Evolutionary conservation across 2,329 filamentous ascomycete species (phyloP).

Genomic region (Helotiales sp.): DNA sequence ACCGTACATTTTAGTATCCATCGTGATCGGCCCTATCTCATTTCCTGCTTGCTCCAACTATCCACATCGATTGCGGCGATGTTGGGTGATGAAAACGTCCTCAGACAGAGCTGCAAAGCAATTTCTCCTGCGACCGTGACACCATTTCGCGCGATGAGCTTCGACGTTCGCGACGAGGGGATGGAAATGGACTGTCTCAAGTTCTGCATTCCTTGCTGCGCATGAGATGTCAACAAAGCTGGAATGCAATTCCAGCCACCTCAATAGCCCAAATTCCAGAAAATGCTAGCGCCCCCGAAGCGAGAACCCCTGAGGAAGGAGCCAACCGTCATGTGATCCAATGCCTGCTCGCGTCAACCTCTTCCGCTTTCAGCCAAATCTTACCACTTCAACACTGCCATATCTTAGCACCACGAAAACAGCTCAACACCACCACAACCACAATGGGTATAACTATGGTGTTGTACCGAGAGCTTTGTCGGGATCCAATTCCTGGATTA

Average conservation of each 20-base stretch:
- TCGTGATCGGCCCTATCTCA: not conserved
- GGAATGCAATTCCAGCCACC: conserved; percentile 11
- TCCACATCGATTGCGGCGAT: not conserved
- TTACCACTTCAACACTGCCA: not conserved
- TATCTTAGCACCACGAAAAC: not conserved
- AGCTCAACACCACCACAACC: not conserved
- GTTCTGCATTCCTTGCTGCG: conserved; percentile 7
- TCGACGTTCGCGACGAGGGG: conserved; percentile 7
- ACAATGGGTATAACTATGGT: not conserved
- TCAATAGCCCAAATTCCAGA: not conserved
- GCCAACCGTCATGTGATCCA: not conserved
- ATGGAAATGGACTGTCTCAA: conserved; percentile 2
- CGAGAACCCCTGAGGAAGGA: not conserved
- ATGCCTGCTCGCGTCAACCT: not conserved
- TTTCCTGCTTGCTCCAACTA: not conserved
- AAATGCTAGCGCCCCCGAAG: not conserved
- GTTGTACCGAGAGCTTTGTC: not conserved
- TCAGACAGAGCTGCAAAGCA: not conserved
- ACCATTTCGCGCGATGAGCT: not conserved
- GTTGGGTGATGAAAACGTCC: not conserved
- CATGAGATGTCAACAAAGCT: conserved; percentile 8
- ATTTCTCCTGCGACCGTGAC: not conserved
- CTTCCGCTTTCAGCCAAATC: not conserved
- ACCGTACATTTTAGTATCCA: not conserved
- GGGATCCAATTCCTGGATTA: not conserved